Conservation (phyloP, 164 flowering plant genomes). For the Cinnamomum chago region DNA sequence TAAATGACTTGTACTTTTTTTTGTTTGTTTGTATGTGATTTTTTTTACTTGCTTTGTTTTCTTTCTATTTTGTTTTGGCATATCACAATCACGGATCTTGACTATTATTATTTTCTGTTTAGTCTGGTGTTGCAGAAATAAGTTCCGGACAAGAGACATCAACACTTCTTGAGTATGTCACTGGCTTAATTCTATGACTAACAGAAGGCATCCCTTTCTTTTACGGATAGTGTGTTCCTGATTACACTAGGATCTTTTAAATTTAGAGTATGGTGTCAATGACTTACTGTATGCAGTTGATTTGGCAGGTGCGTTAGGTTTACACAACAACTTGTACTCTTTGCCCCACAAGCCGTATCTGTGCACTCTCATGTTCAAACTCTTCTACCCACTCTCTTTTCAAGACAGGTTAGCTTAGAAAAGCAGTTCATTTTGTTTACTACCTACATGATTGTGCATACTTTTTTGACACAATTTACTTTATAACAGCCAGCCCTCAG, state of each 20-base stretch:
- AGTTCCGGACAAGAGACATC: conserved; percentile 83
- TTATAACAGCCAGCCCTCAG: conserved; percentile 73
- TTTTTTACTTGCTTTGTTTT: background rate
- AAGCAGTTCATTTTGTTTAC: background rate
- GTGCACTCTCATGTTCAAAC: conserved; percentile 77
- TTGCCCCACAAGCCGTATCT: conserved; percentile 97
- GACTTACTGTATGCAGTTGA: background rate
- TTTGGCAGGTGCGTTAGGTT: conserved; percentile 76
- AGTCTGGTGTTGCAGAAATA: conserved; percentile 95
- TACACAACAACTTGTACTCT: conserved; percentile 94
- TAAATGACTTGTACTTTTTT: background rate
- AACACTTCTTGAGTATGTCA: conserved; percentile 80
- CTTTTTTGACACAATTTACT: conserved; percentile 9
- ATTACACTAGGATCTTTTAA: background rate
- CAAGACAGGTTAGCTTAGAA: conserved; percentile 68
- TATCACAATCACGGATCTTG: background rate
- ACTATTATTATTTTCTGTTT: conserved; percentile 8
- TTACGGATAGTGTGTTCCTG: background rate
- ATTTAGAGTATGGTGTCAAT: background rate
- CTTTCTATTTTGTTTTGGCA: background rate
- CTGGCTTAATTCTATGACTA: background rate
- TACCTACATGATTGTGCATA: background rate
- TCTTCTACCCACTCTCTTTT: conserved; percentile 77
- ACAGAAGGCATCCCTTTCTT: background rate
- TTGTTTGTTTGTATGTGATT: background rate